Evolutionary conservation across 2,329 filamentous ascomycete genomes (phyloP), one percentile per base, ranked within the genome.

Genomic region (Pestalotiopsis sp.): DNA sequence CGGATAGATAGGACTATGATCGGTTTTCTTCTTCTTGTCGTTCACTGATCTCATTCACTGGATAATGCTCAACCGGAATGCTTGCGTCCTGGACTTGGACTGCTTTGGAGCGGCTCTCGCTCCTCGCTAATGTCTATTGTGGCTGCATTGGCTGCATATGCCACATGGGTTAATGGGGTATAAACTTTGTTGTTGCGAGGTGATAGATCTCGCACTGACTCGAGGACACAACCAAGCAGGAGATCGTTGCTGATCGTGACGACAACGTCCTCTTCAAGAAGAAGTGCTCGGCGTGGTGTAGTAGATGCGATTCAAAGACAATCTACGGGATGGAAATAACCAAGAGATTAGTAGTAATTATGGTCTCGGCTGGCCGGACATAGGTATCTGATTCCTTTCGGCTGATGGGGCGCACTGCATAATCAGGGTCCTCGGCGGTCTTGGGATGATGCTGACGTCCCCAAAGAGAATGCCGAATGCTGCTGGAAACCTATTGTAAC

Each of bases 221-320:
- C 59, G 59, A 39, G 59, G 36, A 31, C 31, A 62, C 31, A 39
- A 38, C 20, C 27, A n/a, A 14, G 59, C 31, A 39, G 25, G 59
- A 62, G 36, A 36, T 39, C 25, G 25, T 36, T 62, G 59, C 59
- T 62, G 59, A 62, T 62, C 59, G 59, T 62, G 59, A 62, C 59
- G 59, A 62, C 27, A 39, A 14, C 14, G 45, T 52, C 45, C 45
- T 23, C 45, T n/a, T 20, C 41, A 14, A n/a, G 45, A 9, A 52
- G 17, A 52, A 52, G 13, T 49, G 41, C 13, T 14, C 41, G 41
- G n/a, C 41, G 45, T n/a, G 20, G 45, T n/a, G 17, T 20, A 52
- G 20, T 52, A 20, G 20, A 52, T n/a, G 9, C 14, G 17, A n/a
- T 23, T 52, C n/a, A n/a, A 20, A 52, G 17, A 20, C 7, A 23